These are phyloP conservation scores for Penicillium verrucosum DNA, from an alignment of 2,329 filamentous ascomycete genomes.

Conservation along the genomic window DNA sequence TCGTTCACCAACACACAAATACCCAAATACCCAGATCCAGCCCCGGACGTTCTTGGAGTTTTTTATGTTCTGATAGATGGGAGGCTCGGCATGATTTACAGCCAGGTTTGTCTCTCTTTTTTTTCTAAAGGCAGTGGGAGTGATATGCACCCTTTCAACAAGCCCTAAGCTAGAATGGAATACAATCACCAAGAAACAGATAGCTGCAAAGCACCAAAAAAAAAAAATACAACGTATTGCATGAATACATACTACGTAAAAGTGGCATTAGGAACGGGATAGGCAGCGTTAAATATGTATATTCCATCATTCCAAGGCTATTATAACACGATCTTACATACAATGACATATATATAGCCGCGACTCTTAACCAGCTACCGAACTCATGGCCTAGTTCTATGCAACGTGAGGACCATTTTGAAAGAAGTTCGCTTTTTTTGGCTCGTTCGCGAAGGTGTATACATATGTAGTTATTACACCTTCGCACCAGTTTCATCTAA, in stretches of 20 bases:
- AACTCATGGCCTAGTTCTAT: too few relatives aligned
- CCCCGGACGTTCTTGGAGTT: slow-evolving; percentile 9
- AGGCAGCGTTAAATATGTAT: background rate
- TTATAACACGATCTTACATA: background rate
- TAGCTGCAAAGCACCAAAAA: slow-evolving; percentile 8
- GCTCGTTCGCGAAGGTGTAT: too few relatives aligned
- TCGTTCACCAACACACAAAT: slow-evolving; percentile 19
- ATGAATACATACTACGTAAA: background rate
- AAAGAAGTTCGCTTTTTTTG: too few relatives aligned
- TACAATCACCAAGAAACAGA: slow-evolving; percentile 6
- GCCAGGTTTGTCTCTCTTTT: slow-evolving; percentile 1
- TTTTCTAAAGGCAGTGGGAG: background rate
- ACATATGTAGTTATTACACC: too few relatives aligned
- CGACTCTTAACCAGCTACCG: background rate
- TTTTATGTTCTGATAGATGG: slow-evolving; percentile 21
- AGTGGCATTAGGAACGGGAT: background rate
- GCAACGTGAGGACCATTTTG: too few relatives aligned
- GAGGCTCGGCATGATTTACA: slow-evolving; percentile 8
- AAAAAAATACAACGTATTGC: background rate
- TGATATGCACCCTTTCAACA: slow-evolving; percentile 1
- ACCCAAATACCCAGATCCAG: slow-evolving; percentile 21
- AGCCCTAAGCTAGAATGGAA: slow-evolving; percentile 8
- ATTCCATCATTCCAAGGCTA: too few relatives aligned
- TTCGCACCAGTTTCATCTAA: too few relatives aligned
- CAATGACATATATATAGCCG: background rate